Conservation (phyloP, 75 land plant species). For the Selaginella moellendorffii region DNA sequence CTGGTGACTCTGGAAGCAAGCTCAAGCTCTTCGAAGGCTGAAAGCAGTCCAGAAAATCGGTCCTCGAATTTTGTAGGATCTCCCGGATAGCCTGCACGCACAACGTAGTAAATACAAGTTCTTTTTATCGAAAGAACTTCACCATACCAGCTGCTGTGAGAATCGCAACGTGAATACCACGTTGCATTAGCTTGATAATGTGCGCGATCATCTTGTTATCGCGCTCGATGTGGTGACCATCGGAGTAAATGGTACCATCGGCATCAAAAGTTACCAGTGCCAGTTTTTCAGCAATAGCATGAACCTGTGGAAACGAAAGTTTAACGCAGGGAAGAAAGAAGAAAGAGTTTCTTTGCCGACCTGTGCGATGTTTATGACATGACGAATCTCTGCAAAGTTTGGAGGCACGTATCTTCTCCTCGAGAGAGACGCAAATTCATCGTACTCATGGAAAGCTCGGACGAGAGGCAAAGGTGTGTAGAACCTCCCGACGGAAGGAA, state of each 20-base stretch:
- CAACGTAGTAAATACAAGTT: no score
- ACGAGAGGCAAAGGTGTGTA: constrained; percentile 34
- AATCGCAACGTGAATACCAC: constrained; percentile 37
- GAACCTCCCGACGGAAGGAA: constrained; percentile 35
- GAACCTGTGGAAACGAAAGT: constrained; percentile 18
- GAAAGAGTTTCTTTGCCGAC: neutral
- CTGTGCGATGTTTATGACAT: constrained; percentile 40
- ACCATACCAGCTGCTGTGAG: constrained; percentile 39
- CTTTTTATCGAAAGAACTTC: no score
- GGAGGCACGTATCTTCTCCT: constrained; percentile 33
- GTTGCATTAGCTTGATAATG: constrained; percentile 35
- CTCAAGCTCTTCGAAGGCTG: constrained; percentile 24
- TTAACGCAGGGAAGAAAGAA: neutral
- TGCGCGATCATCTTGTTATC: constrained; percentile 45
- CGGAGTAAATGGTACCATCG: constrained; percentile 40
- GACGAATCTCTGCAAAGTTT: constrained; percentile 39
- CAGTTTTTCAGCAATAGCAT: constrained; percentile 36
- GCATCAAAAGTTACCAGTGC: constrained; percentile 38
- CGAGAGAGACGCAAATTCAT: constrained; percentile 35
- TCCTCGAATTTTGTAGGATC: constrained; percentile 22
- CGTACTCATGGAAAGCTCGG: constrained; percentile 37
- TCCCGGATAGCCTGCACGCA: constrained; percentile 34
- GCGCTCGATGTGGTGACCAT: constrained; percentile 37
- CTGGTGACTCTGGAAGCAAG: constrained; percentile 19
- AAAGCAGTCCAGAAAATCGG: constrained; percentile 31